These are phyloP conservation scores for Vicia faba DNA, from an alignment of 306 rosid species.

Conservation along the genomic window DNA sequence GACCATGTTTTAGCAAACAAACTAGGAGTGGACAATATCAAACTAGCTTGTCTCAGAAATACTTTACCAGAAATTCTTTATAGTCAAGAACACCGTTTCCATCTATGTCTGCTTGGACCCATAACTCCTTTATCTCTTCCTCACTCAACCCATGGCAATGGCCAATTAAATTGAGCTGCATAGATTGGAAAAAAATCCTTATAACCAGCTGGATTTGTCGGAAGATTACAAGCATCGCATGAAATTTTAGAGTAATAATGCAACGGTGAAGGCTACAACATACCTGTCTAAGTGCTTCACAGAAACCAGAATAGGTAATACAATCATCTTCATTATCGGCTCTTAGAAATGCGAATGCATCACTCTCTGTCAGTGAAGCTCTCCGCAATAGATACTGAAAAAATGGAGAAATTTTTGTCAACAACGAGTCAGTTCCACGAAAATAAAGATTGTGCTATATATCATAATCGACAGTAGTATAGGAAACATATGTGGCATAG, in stretches of 20 bases:
- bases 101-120: conserved; percentile 69
- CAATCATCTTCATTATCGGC: conserved; percentile 69
- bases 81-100: conserved; percentile 68
- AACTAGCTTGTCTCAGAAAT: neutral
- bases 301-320: conserved; percentile 66
- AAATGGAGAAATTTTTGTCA: conserved; percentile 42
- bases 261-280: conserved; percentile 10
- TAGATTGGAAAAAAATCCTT: neutral
- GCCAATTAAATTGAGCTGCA: conserved; percentile 75
- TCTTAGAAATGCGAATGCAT: conserved; percentile 76
- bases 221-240: neutral
- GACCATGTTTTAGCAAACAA: conserved; percentile 28
- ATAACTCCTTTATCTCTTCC: conserved; percentile 69
- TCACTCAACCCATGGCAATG: conserved; percentile 65
- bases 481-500: neutral
- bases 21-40: neutral
- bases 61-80: conserved; percentile 65
- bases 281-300: conserved; percentile 78
- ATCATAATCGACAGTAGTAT: neutral
- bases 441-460: conserved; percentile 17
- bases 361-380: conserved; percentile 64
- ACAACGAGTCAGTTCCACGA: conserved; percentile 19
- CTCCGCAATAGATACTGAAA: conserved; percentile 65
- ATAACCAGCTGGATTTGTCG: conserved; percentile 20
- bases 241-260: conserved; percentile 2